Percentiles rank a stretch among this genome's conserved stretches.
Evolutionary conservation across 306 rosid species (phyloP).

Genomic region (Trifolium dubium): DNA sequence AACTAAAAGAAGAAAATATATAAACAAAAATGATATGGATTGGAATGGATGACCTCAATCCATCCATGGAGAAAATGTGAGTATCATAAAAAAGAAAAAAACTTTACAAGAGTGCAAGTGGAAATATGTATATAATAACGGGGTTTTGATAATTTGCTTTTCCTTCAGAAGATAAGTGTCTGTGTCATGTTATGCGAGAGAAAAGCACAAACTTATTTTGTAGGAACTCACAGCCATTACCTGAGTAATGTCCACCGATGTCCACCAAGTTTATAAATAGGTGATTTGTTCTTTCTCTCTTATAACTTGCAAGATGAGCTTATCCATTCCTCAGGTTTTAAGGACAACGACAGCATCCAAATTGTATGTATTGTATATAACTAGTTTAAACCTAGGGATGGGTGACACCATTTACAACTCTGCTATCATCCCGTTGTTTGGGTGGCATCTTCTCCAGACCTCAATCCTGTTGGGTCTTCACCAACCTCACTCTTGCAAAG

Average conservation of each 20-base stretch:
- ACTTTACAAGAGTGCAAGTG: constrained; percentile 41
- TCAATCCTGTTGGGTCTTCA: constrained; percentile 51
- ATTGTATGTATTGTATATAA: constrained; percentile 23
- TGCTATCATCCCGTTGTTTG: constrained; percentile 54
- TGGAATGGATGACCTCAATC: constrained; percentile 41
- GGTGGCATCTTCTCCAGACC: constrained; percentile 51
- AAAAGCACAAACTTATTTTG: constrained; percentile 31
- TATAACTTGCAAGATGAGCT: constrained; percentile 25
- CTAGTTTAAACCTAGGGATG: constrained; percentile 40
- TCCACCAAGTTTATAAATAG: constrained; percentile 25
- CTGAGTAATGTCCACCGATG: background rate
- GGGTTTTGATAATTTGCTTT: constrained; percentile 31
- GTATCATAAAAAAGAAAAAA: constrained; percentile 18
- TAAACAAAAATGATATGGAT: constrained; percentile 40
- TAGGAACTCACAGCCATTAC: constrained; percentile 28
- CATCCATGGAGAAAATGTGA: constrained; percentile 34
- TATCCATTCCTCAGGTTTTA: constrained; percentile 29
- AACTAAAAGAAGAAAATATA: constrained; percentile 33
- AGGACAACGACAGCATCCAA: constrained; percentile 38
- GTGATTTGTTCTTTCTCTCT: constrained; percentile 37
- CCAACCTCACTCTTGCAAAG: constrained; percentile 90
- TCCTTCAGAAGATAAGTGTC: constrained; percentile 26
- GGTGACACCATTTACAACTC: constrained; percentile 42
- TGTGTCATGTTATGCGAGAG: constrained; percentile 27
- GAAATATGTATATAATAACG: constrained; percentile 28